Base-by-base conservation (phyloP, 2,329 filamentous ascomycete species). In the Fonsecaea erecta region DNA sequence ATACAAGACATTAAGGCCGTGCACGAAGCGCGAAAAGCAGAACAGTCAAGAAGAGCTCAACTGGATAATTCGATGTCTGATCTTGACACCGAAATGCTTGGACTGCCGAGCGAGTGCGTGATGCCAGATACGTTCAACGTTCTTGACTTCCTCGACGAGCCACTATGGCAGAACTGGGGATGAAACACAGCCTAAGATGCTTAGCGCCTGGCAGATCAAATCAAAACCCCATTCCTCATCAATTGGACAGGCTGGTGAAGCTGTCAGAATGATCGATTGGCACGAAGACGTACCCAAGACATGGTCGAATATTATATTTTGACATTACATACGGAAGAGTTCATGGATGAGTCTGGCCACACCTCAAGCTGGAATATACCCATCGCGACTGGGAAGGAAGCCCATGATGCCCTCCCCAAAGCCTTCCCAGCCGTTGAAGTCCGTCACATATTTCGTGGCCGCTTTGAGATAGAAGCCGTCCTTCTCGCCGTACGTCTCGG, bases 381-480 rank as follows among this genome's bases (percentile, higher is more conserved):
- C 53, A n/a, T 56, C 53, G 11, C 53, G 32, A 24, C 53, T 56
- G 9, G 53, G 53, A 7, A 56, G 34, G 16, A 56, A 56, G 16
- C 53, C 53, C 53, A 56, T 56, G 26, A 61, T 18, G 12, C 52
- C 52, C 26, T 54, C 30, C 8, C 60, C 60, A 63, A 71, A 71
- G 9, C 70, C 70, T 24, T 56, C 62, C 70, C 70, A 72, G 9
- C 65, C 74, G 62, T 62, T 70, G 68, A 84, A 84, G 46, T 81
- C 79, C 55, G 77, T 75, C 2, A 75, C 77, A 72, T 83, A 82
- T 66, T 79, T 82, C 18, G 82, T 76, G 6, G 81, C 82, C 3
- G 82, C 81, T 70, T 81, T 83, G 63, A 83, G 70, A 73, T 79
- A 84, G 59, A 78, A 81, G 43, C 52, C 52, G 28, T 58, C 40